Conservation (phyloP, 345 rosid genomes). For the Arabis alpina region DNA sequence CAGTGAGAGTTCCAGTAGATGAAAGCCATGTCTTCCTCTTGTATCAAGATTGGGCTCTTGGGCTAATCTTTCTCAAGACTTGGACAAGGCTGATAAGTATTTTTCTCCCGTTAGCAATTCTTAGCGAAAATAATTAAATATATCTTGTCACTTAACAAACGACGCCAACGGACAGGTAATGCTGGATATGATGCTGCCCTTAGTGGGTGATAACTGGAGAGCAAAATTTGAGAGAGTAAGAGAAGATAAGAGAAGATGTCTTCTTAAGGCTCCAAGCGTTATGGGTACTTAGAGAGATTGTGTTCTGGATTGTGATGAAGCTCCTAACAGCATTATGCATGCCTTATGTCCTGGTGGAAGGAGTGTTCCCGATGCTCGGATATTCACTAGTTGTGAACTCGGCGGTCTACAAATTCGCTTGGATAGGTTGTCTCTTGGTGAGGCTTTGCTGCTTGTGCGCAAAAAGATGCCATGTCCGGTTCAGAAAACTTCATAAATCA, state of each 20-base stretch:
- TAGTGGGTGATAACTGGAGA: slow-evolving; percentile 93
- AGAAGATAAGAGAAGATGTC: slow-evolving; percentile 96
- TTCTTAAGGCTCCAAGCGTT: slow-evolving; percentile 94
- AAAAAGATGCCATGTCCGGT: slow-evolving; percentile 90
- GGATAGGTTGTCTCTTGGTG: slow-evolving; percentile 91
- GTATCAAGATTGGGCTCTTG: slow-evolving; percentile 99
- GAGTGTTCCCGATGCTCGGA: slow-evolving; percentile 90
- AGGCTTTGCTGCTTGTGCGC: slow-evolving; percentile 79
- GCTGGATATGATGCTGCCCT: slow-evolving; percentile 98
- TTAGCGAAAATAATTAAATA: too few species aligned
- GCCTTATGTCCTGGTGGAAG: slow-evolving; percentile 91
- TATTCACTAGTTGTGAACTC: slow-evolving; percentile 92
- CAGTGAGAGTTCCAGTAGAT: slow-evolving; percentile 97
- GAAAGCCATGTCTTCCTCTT: slow-evolving; percentile 99
- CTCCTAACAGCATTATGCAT: slow-evolving; percentile 90
- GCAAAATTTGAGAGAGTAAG: slow-evolving; percentile 86
- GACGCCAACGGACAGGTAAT: slow-evolving; percentile 60
- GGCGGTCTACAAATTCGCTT: slow-evolving; percentile 91
- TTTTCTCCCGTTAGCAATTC: neutral
- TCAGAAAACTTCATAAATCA: slow-evolving; percentile 97
- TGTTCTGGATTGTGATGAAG: slow-evolving; percentile 89
- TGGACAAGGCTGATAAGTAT: slow-evolving; percentile 91
- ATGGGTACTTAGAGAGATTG: slow-evolving; percentile 95
- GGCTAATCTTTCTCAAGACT: slow-evolving; percentile 93
- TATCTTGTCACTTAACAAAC: neutral